Evolutionary conservation across 2,329 filamentous ascomycete genomes (phyloP).

Genomic region (Monilinia fructigena): DNA sequence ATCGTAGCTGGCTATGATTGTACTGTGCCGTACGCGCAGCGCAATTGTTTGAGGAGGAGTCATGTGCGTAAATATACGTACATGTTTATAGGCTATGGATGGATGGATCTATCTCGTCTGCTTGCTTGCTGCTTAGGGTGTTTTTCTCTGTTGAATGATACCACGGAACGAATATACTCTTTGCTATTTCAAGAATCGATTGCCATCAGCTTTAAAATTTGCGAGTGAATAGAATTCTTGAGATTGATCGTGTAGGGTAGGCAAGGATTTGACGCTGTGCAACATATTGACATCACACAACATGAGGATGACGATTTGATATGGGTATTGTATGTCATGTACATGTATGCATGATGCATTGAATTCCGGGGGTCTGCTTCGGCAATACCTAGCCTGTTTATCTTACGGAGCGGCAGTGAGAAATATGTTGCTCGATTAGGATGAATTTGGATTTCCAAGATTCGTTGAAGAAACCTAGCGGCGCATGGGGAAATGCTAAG

Average conservation of each 20-base stretch:
- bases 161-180: conserved; percentile 7
- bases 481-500: neutral
- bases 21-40: conserved; percentile 10
- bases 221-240: neutral
- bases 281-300: neutral
- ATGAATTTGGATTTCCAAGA: neutral
- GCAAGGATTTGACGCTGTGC: neutral
- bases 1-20: conserved; percentile 16
- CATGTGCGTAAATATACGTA: conserved; percentile 7
- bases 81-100: conserved; percentile 9
- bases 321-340: neutral
- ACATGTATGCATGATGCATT: neutral
- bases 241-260: neutral
- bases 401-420: neutral
- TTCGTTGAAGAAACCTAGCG: neutral
- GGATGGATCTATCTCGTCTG: conserved; percentile 4
- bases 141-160: conserved; percentile 7
- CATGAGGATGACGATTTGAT: neutral
- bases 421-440: neutral
- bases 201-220: neutral
- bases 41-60: conserved; percentile 2
- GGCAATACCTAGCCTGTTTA: neutral
- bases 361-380: neutral
- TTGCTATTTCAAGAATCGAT: neutral
- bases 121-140: conserved; percentile 2